phyloP scores from a whole-genome alignment of 78 protist genomes.

The Cavenderia fasciculata region DNA sequence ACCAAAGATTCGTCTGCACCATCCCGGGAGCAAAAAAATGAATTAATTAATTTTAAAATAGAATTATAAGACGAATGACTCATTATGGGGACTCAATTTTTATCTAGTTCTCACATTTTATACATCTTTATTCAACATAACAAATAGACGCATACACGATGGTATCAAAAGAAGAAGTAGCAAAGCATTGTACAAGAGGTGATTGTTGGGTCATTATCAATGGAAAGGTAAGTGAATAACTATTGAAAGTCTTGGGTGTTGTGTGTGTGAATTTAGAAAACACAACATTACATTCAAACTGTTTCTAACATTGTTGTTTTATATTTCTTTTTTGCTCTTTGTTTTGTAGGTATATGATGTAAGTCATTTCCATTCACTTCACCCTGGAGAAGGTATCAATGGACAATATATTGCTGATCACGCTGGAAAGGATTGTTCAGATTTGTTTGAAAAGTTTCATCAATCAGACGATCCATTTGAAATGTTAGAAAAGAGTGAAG shows the following conservation, averaged over 20 bases:
- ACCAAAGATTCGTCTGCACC: too few relatives aligned
- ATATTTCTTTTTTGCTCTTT: too few relatives aligned
- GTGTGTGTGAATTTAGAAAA: too few relatives aligned
- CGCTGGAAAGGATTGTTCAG: conserved; percentile 68
- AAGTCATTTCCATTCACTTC: conserved; percentile 41
- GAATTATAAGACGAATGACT: too few relatives aligned
- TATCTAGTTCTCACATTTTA: too few relatives aligned
- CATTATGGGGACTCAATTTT: too few relatives aligned
- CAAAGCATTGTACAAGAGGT: conserved; percentile 25
- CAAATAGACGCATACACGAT: not conserved
- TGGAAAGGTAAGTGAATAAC: not conserved
- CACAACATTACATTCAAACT: too few relatives aligned
- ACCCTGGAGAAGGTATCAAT: conserved; percentile 76
- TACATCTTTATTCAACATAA: not conserved
- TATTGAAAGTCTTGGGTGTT: too few relatives aligned
- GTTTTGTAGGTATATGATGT: conserved; percentile 33
- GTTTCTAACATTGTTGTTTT: too few relatives aligned
- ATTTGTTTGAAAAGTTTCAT: conserved; percentile 67
- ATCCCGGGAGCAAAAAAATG: too few relatives aligned
- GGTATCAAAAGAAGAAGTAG: conserved; percentile 49
- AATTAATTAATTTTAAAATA: too few relatives aligned
- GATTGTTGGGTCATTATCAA: conserved; percentile 53
- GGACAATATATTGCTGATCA: conserved; percentile 70
- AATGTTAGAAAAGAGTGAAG: conserved; percentile 50
- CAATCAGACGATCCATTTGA: conserved; percentile 53